Percentiles rank a stretch among this genome's conserved stretches.
Evolutionary conservation across 805 yeast genomes (phyloP).

Genomic region (Lipomyces anomalus): DNA sequence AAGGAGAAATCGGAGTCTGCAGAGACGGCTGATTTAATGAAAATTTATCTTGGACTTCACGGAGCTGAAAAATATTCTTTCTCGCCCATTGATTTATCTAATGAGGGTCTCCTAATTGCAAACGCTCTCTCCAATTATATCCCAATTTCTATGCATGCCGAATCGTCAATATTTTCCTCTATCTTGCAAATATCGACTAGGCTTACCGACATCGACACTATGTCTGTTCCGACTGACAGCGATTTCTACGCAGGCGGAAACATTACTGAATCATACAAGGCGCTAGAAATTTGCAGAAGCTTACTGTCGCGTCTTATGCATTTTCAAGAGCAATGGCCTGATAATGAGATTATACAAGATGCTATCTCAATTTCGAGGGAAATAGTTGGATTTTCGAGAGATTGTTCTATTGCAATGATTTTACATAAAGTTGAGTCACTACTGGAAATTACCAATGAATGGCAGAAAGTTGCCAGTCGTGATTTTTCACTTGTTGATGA

Average conservation of each 20-base stretch:
- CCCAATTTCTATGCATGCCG: too few species aligned
- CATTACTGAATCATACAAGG: conserved; percentile 53
- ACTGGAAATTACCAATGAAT: conserved; percentile 74
- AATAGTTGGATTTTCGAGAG: conserved; percentile 53
- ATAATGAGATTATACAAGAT: conserved; percentile 80
- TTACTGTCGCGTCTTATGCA: conserved; percentile 38
- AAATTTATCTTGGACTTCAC: too few species aligned
- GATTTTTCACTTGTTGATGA: conserved; percentile 59
- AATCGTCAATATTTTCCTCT: too few species aligned
- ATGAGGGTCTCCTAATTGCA: too few species aligned
- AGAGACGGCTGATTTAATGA: too few species aligned
- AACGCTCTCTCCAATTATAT: too few species aligned
- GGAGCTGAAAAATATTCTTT: too few species aligned
- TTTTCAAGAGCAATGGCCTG: conserved; percentile 77
- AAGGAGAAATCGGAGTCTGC: conserved; percentile 28
- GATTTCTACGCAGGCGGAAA: conserved; percentile 64
- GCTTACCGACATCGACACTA: too few species aligned
- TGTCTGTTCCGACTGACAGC: conserved; percentile 10
- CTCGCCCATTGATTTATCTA: too few species aligned
- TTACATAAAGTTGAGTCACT: conserved; percentile 82
- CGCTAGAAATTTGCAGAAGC: conserved; percentile 42
- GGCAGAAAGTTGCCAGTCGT: conserved; percentile 87
- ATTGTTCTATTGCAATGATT: conserved; percentile 69
- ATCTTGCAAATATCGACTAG: too few species aligned
- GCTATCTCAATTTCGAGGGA: conserved; percentile 61